Evolutionary conservation across 2,329 filamentous ascomycete genomes (phyloP).

Genomic region (Juglanconis sp.): DNA sequence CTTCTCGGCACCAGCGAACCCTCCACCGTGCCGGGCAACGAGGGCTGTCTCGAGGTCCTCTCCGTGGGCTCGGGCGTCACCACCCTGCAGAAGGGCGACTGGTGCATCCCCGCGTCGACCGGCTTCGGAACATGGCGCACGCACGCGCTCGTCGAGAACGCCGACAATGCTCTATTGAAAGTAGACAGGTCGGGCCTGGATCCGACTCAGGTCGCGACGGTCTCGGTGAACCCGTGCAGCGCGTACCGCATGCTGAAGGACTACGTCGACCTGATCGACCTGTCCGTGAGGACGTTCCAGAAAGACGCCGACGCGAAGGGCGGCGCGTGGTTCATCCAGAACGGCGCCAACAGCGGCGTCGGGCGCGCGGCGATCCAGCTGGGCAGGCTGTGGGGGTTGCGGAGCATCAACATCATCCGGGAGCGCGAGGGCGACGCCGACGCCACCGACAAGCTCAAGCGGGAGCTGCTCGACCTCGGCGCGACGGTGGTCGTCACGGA

Average conservation of each 20-base stretch:
- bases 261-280: conserved; percentile 55
- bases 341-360: conserved; percentile 92
- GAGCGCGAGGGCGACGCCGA: conserved; percentile 58
- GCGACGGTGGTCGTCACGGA: conserved; percentile 57
- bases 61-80: conserved; percentile 57
- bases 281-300: conserved; percentile 44
- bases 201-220: conserved; percentile 77
- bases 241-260: conserved; percentile 90
- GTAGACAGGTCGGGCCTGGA: conserved; percentile 70
- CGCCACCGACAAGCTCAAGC: conserved; percentile 58
- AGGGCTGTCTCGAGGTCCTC: conserved; percentile 89
- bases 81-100: conserved; percentile 71
- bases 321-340: conserved; percentile 96
- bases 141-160: conserved; percentile 66
- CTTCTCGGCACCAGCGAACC: conserved; percentile 73
- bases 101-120: conserved; percentile 83
- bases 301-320: conserved; percentile 64
- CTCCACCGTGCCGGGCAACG: conserved; percentile 79
- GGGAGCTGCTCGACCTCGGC: conserved; percentile 52
- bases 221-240: conserved; percentile 89
- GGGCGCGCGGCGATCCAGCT: conserved; percentile 90
- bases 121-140: conserved; percentile 94
- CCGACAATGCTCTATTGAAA: conserved; percentile 58
- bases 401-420: conserved; percentile 86
- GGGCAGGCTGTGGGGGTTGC: conserved; percentile 78